Percentiles rank a stretch among this genome's conserved stretches.
Conservation (phyloP, 192 early-diverging fungal genomes). For the Gaertneriomyces semiglobifer region DNA sequence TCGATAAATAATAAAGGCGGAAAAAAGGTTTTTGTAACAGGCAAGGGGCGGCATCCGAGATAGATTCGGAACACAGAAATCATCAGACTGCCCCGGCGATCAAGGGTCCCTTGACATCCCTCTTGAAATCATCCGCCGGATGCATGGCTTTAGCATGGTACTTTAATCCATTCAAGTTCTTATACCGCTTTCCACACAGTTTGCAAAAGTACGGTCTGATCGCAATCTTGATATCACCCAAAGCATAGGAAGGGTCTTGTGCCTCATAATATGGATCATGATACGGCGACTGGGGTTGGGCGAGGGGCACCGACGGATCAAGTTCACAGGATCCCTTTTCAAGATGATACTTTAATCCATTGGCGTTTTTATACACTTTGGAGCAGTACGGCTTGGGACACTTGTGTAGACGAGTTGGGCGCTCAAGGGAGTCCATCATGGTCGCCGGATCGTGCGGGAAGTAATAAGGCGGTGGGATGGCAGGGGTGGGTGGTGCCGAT, state of each 20-base stretch:
- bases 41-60: too few species aligned
- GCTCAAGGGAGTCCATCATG: too few species aligned
- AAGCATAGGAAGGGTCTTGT: too few species aligned
- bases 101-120: conserved; percentile 27
- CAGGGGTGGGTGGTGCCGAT: too few species aligned
- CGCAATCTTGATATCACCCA: conserved; percentile 27
- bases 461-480: too few species aligned
- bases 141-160: conserved; percentile 65
- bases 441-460: too few species aligned
- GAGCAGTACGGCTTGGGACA: conserved; percentile 24
- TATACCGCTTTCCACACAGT: conserved; percentile 91
- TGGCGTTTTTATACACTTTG: conserved; percentile 90
- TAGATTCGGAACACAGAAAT: too few species aligned
- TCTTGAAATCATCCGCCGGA: conserved; percentile 37
- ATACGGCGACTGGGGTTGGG: neutral
- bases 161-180: conserved; percentile 94
- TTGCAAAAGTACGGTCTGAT: conserved; percentile 54
- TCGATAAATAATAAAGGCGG: too few species aligned
- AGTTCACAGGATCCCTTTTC: conserved; percentile 61
- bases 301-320: conserved; percentile 3
- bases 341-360: conserved; percentile 95
- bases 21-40: too few species aligned
- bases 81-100: too few species aligned
- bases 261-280: neutral
- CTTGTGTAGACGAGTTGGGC: conserved; percentile 9